phyloP scores from a whole-genome alignment of 2,329 filamentous ascomycete species.

The Exophiala sp. region DNA sequence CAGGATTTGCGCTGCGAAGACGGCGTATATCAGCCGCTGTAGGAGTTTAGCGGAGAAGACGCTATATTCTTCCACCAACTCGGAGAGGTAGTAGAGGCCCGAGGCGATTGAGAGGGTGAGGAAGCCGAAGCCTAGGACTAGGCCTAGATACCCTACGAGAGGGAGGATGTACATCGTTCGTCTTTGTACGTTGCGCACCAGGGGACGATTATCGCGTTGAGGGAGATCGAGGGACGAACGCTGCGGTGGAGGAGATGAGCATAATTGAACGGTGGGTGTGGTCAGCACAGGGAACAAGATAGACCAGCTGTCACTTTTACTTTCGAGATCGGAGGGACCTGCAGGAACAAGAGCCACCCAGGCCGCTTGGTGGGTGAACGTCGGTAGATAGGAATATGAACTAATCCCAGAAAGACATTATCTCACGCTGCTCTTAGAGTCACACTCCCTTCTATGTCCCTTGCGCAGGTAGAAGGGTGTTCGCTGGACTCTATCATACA shows the following conservation, averaged over 20 bases:
- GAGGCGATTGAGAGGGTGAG: conserved; percentile 96
- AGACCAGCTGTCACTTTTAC: conserved; percentile 6
- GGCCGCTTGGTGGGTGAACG: neutral
- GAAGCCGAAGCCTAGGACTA: conserved; percentile 86
- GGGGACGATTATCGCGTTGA: neutral
- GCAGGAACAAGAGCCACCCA: neutral
- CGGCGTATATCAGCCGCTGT: conserved; percentile 75
- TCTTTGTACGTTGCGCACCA: neutral
- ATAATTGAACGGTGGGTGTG: neutral
- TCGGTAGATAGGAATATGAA: neutral
- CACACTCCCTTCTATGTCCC: neutral
- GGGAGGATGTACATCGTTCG: conserved; percentile 89
- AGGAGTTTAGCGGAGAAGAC: conserved; percentile 87
- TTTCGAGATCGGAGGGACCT: neutral
- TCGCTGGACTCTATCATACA: neutral
- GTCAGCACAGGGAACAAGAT: neutral
- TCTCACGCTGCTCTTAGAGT: neutral
- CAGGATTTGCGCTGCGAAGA: conserved; percentile 70
- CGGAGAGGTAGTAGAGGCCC: conserved; percentile 97
- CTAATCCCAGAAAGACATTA: neutral
- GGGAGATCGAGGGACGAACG: neutral
- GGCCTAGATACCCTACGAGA: conserved; percentile 82
- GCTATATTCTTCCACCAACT: conserved; percentile 96
- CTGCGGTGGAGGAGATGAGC: neutral
- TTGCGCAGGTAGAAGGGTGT: neutral